A percentile compares a stretch with the other conserved stretches of the same genome.
These are phyloP conservation scores for Falciphora oryzae DNA, from an alignment of 2,329 filamentous ascomycete genomes.

Conservation along the genomic window DNA sequence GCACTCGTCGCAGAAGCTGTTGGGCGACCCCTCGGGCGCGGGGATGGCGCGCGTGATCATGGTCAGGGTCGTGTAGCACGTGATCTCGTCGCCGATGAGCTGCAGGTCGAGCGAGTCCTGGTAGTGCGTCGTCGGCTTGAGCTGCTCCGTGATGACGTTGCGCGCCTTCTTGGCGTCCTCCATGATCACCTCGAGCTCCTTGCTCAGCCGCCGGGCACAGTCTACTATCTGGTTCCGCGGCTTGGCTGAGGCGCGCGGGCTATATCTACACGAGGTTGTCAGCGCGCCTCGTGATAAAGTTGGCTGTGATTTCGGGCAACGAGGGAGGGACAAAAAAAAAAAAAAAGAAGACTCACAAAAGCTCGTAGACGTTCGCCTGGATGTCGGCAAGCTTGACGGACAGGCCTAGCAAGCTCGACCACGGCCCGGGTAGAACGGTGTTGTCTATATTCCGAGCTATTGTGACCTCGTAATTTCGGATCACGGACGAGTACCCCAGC, in stretches of 20 bases:
- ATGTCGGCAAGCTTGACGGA: constrained; percentile 5
- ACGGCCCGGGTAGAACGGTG: not conserved
- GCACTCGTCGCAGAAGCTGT: not conserved
- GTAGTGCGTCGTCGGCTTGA: not conserved
- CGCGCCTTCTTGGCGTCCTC: constrained; percentile 96
- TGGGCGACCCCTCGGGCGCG: not conserved
- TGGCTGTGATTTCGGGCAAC: too few species aligned
- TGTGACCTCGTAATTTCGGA: constrained; percentile 3
- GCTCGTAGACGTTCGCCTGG: not conserved
- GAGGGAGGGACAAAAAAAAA: too few species aligned
- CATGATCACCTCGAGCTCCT: constrained; percentile 49
- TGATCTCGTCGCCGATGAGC: constrained; percentile 7
- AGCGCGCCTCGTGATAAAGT: too few species aligned
- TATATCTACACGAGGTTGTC: not conserved
- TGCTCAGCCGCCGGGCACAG: constrained; percentile 1
- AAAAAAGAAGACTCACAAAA: not conserved
- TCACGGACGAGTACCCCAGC: constrained; percentile 5
- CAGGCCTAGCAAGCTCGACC: not conserved
- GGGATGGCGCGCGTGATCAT: constrained; percentile 4
- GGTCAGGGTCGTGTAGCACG: constrained; percentile 5
- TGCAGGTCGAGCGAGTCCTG: not conserved
- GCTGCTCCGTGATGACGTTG: constrained; percentile 57
- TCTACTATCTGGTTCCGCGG: not conserved
- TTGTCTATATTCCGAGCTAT: not conserved
- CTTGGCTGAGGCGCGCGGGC: not conserved